Evolutionary conservation across 805 yeast genomes (phyloP).

Genomic region (Zygosaccharomyces siamensis): DNA sequence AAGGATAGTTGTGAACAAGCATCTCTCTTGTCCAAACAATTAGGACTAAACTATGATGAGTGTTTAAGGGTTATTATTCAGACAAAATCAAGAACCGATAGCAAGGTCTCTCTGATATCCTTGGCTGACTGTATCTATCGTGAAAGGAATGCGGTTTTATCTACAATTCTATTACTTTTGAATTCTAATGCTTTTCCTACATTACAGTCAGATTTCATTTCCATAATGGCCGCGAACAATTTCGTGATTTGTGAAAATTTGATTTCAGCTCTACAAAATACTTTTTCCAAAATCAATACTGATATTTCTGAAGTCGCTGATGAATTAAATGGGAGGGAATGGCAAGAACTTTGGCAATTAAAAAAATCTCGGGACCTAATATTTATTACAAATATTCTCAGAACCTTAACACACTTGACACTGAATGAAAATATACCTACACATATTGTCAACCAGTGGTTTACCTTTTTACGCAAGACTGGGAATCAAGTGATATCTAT

Average conservation of each 20-base stretch:
- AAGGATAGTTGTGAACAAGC: constrained; percentile 39
- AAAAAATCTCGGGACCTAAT: constrained; percentile 34
- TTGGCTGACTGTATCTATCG: constrained; percentile 40
- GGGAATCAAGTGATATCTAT: constrained; percentile 2
- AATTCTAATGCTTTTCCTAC: constrained; percentile 24
- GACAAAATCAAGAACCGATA: constrained; percentile 37
- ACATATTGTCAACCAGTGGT: constrained; percentile 48
- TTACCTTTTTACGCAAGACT: constrained; percentile 40
- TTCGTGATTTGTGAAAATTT: constrained; percentile 22
- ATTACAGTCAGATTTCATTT: constrained; percentile 22
- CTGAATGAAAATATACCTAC: constrained; percentile 36
- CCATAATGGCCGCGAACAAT: constrained; percentile 19
- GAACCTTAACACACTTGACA: constrained; percentile 38
- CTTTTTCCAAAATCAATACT: constrained; percentile 6
- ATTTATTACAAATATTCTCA: constrained; percentile 34
- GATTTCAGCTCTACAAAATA: constrained; percentile 15
- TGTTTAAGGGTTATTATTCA: constrained; percentile 45
- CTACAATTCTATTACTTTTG: constrained; percentile 35
- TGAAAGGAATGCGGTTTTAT: constrained; percentile 50
- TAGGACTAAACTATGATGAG: constrained; percentile 43
- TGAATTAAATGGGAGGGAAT: constrained; percentile 10
- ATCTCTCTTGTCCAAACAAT: constrained; percentile 35
- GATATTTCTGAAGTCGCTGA: background rate
- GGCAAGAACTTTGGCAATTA: constrained; percentile 16
- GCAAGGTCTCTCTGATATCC: constrained; percentile 25